Base-by-base conservation (phyloP, 2,329 filamentous ascomycete genomes). In the Orbilia quercus region DNA sequence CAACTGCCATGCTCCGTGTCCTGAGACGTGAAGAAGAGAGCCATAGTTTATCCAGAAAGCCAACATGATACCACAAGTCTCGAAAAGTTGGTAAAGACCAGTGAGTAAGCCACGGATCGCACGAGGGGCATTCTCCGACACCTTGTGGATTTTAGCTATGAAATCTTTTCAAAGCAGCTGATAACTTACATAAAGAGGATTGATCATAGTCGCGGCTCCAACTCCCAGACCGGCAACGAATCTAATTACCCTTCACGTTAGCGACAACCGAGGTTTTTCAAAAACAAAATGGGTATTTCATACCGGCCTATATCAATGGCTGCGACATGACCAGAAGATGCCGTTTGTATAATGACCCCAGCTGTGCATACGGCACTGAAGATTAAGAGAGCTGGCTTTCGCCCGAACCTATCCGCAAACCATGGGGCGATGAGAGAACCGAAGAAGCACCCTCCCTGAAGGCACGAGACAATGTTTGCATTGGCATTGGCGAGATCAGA, bases 391-490 rank as follows among this genome's bases (percentile, higher is more conserved):
- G 83, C 82, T 12, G 75, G 77, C 48, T 85, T 84, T 57, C 88
- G 84, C 14, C 88, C 88, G 76, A 80, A 85, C 75, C 78, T 80
- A 76, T 88, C 86, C 3, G 85, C 83, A 45, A 85, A 77, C 81
- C 83, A 86, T 34, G 83, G 83, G 5, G 85, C 84, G 71, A 86
- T 84, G 42, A 92, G 81, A n/a, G 88, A 87, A 55, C 91, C 91
- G 77, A 94, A 93, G 82, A 95, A 93, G 71, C 90, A 90, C 70
- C 91, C 91, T 7, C 91, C 91, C 80, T 94, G 91, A 40, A 77
- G 54, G n/a, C 86, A 89, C n/a, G 88, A 89, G 25, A 90, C 89
- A 67, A 91, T 88, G 78, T 90, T 90, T 75, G 88, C 86, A 50
- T 84, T 85, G 51, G 89, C 81, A 75, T 87, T 84, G 28, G 85